phyloP scores from a whole-genome alignment of 106 monocot species.

The Iris macrosiphon region DNA sequence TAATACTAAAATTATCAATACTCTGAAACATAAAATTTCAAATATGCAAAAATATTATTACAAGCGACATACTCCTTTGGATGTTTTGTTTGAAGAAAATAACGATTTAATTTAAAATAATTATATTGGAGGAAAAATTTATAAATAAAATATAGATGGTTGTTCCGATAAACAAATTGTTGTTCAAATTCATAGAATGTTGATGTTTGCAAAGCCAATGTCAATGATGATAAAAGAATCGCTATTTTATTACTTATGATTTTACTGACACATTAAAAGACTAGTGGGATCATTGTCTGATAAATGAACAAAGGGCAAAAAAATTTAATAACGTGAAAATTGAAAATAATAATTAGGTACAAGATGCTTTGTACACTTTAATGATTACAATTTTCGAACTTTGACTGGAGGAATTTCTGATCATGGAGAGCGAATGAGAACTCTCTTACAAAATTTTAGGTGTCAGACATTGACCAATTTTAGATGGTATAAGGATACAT shows the following conservation, averaged over 20 bases:
- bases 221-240: neutral
- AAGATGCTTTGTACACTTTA: neutral
- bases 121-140: neutral
- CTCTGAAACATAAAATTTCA: no score
- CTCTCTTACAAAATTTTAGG: neutral
- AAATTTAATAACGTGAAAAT: neutral
- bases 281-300: neutral
- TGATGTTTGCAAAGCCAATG: neutral
- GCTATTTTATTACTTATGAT: neutral
- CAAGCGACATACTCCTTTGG: neutral
- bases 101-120: neutral
- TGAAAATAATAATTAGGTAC: neutral
- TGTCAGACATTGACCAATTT: neutral
- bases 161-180: neutral
- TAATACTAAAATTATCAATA: no score
- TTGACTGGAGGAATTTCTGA: neutral
- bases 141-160: neutral
- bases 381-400: neutral
- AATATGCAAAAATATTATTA: no score
- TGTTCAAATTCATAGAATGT: neutral
- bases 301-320: neutral
- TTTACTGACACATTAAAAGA: neutral
- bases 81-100: neutral
- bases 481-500: constrained; percentile 1
- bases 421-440: neutral